Base-by-base conservation (phyloP, 2,329 filamentous ascomycete genomes). In the Ophiocordyceps robertsii region DNA sequence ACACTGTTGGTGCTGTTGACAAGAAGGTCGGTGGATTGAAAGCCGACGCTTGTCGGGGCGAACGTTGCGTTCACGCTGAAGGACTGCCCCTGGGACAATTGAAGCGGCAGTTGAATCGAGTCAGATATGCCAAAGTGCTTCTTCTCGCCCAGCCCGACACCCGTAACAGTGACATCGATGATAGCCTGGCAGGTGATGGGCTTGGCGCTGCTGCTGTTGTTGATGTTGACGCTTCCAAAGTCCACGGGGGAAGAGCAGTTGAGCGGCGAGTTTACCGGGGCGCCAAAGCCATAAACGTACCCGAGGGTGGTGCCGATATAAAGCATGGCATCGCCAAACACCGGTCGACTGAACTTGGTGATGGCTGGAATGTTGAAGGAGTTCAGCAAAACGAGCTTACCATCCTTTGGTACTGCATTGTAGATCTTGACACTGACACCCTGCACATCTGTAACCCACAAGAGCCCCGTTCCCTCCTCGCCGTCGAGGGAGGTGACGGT, bases 371-470 rank as follows among this genome's bases (percentile, higher is more conserved):
- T 62, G 24, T 67, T 68, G 47, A 76, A 75, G 1, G 63, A 63
- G 29, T 69, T 67, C 47, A 77, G 63, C 41, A 70, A 56, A 2
- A 59, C 68, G 39, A 78, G 53, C 1, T 55, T 46, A 0, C 68
- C 69, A 21, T 67, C 63, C 9, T 62, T 56, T 0, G 71, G 74
- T 1, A 75, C 55, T 0, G 72, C 68, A 19, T 73, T 64, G 49
- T 74, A 76, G 30, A 75, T 64, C 17, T 69, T 64, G 10, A 76
- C 60, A 44, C 70, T 69, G 7, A 60, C 57, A 6, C 70, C 71
- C 47, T 76, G 68, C 0, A 76, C 70, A 43, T 78, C 74, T 1
- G 65, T 68, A 1, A 66, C 67, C 74, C 74, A 78, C 6, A 76
- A 53, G 1, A 78, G 63, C 24, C 73, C 74, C 1, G 72, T 75